Base-by-base conservation (phyloP, 2,329 filamentous ascomycete species). In the Colletotrichum musae region DNA sequence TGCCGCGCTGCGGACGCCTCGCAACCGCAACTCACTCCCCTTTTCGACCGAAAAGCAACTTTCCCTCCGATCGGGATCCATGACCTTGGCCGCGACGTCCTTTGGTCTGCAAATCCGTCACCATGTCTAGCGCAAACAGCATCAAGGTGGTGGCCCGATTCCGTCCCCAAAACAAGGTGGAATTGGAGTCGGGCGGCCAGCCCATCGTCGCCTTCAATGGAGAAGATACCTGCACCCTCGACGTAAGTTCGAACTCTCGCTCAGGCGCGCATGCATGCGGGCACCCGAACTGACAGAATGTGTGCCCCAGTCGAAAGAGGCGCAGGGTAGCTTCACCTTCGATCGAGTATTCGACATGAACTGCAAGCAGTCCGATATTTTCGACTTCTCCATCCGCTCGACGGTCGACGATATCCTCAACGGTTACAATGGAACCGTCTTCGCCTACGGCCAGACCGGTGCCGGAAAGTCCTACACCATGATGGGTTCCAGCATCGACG, bases 401-500 rank as follows among this genome's bases (percentile, higher is more conserved):
- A 98, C 96, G 21, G 96, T 99, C 74, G 95, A 98, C 84, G 96
- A 98, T 80, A 98, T 99, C 74, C 88, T 99, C 73, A 97, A 98
- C 83, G 96, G 96, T 73, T 99, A 99, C 89, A 99, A 99, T 85
- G 96, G 95, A 79, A 98, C 95, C 15, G 95, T 99, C 74, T 98
- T 99, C 77, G 96, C 96, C 72, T 99, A 99, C 80, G 96, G 96
- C 73, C 96, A 98, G 86, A 99, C 96, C 1, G 96, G 96, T 81
- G 95, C 95, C 13, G 96, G 96, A 86, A 99, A 99, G 86, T 98
- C 96, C 24, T 98, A 97, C 80, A 98, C 96, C 61, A 99, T 99
- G 96, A 97, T 97, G 94, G 94, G 93, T 70, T 93, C 93, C 58
- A 95, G 95, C 81, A 98, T 99, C 83, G 94, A 97, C 77, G 94